phyloP scores from a whole-genome alignment of 305 asterid species.

The Stenogyne calaminthoides region DNA sequence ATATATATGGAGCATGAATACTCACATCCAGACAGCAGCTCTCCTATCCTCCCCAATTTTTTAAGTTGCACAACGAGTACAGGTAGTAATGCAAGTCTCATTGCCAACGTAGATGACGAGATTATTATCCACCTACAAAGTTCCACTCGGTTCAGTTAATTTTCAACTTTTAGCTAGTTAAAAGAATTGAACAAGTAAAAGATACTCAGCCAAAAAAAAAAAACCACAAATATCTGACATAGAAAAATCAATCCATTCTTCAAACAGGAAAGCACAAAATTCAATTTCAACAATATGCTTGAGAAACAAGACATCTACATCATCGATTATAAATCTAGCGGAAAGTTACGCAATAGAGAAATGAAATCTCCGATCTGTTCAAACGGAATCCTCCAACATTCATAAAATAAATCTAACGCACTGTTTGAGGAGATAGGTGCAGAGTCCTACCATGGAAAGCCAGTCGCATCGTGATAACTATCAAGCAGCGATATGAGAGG shows the following conservation, averaged over 20 bases:
- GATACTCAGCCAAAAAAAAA: too few relatives aligned
- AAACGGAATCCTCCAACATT: not conserved
- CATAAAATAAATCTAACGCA: too few relatives aligned
- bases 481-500: conserved; percentile 51
- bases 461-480: conserved; percentile 47
- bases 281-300: not conserved
- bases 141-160: conserved; percentile 24
- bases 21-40: conserved; percentile 49
- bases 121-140: conserved; percentile 58
- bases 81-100: conserved; percentile 54
- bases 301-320: not conserved
- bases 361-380: not conserved
- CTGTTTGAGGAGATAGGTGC: not conserved
- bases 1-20: conserved; percentile 16
- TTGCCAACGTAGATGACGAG: conserved; percentile 50
- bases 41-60: conserved; percentile 46
- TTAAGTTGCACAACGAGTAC: conserved; percentile 47
- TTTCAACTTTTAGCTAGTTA: not conserved
- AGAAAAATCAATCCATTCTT: not conserved
- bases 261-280: not conserved
- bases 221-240: too few relatives aligned
- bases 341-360: not conserved
- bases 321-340: not conserved
- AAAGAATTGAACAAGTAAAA: too few relatives aligned
- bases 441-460: conserved; percentile 49